Base-by-base conservation (phyloP, 2,329 filamentous ascomycete species). In the Ramularia endophylla region DNA sequence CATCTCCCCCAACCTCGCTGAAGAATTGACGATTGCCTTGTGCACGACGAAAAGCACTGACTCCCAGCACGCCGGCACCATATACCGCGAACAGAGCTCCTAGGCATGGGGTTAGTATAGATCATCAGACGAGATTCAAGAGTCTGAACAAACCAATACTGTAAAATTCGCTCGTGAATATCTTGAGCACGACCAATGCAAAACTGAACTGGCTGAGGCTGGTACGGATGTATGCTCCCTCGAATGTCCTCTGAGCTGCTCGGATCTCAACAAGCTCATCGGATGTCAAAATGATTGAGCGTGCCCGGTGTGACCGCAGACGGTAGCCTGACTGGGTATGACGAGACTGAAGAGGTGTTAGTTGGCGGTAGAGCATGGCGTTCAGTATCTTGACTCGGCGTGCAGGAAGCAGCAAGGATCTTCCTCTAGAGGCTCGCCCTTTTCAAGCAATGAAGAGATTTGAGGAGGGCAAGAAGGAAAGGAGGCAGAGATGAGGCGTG, bases 1-100 rank as follows among this genome's bases (percentile, higher is more conserved):
- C 79, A 59, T 81, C 76, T 29, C 78, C 74, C 29, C 75, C 75
- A 13, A 73, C 61, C 42, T 74, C 72, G 46, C 73, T 78, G 65
- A 97, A 97, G 69, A 98, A 97, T 65, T 97, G 90, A 51, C 81
- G 78, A 60, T 97, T 95, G 43, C 92, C 89, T 66, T 95, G 86
- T 60, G 89, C 86, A 40, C 92, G 80, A 43, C 92, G 78, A 65
- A 94, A 94, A 40, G 87, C 71, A 55, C 87, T 85, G 45, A 94
- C 87, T 18, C 86, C 72, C 59, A 97, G 71, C 35, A 98, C 78
- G 5, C 87, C 86, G 3, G 83, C 81, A 9, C 90, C 92, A 60
- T 97, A 97, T 36, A 87, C 81, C 31, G 92, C 89, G 62, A 95
- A 95, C 22, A 98, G 73, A 5, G 92, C 92, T 15, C 59, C 58